These are phyloP conservation scores for Lenzites betulinus DNA, from an alignment of 768 basidiomycete species.

Conservation along the genomic window DNA sequence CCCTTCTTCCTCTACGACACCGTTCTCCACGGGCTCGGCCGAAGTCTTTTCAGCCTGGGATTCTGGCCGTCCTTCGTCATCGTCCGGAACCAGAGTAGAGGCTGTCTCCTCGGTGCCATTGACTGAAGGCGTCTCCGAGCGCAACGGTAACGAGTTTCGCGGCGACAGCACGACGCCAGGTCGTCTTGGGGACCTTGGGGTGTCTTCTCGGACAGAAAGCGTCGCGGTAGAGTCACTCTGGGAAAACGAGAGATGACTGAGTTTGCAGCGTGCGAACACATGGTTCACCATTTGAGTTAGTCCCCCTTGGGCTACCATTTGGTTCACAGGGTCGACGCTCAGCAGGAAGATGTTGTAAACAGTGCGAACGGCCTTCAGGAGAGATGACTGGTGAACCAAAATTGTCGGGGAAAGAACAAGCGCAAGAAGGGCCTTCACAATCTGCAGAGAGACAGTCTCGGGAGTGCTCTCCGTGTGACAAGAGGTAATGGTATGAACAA, in stretches of 20 bases:
- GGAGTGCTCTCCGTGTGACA: slow-evolving; percentile 88
- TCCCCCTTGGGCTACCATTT: slow-evolving; percentile 97
- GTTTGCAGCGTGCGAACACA: slow-evolving; percentile 82
- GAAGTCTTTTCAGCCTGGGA: slow-evolving; percentile 3
- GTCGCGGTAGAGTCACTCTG: slow-evolving; percentile 25
- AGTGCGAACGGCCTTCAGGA: slow-evolving; percentile 94
- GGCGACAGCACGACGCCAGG: slow-evolving; percentile 22
- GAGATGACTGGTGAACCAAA: slow-evolving; percentile 91
- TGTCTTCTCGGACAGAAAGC: slow-evolving; percentile 17
- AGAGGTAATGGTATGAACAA: slow-evolving; percentile 92
- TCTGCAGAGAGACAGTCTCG: slow-evolving; percentile 91
- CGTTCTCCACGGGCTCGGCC: slow-evolving; percentile 7
- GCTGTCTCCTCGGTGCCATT: slow-evolving; percentile 16
- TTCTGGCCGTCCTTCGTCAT: not conserved
- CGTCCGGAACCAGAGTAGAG: slow-evolving; percentile 15
- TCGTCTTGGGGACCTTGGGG: slow-evolving; percentile 11
- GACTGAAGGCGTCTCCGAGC: slow-evolving; percentile 15
- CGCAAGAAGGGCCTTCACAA: slow-evolving; percentile 92
- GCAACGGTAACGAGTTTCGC: slow-evolving; percentile 13
- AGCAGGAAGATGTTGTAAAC: slow-evolving; percentile 98
- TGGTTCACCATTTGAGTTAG: slow-evolving; percentile 98
- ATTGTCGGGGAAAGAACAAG: slow-evolving; percentile 85
- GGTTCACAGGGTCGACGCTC: slow-evolving; percentile 87
- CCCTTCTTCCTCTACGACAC: not conserved
- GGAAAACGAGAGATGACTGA: slow-evolving; percentile 23